phyloP scores from a whole-genome alignment of 2,329 filamentous ascomycete species.

The Bipolaris sorokiniana region DNA sequence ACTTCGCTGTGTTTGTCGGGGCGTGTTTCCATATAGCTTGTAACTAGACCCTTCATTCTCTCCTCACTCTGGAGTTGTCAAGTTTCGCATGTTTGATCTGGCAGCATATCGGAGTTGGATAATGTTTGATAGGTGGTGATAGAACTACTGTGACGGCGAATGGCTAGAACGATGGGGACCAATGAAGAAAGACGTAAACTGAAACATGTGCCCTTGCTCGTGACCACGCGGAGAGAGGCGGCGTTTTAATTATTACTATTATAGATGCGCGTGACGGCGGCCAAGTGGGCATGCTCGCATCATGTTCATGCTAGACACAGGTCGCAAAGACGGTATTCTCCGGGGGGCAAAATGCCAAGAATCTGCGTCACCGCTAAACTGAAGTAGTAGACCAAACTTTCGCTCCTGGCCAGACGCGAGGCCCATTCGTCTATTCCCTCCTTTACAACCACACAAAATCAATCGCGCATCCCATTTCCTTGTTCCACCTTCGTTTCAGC shows the following conservation, averaged over 20 bases:
- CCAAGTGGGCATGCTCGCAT: slow-evolving; percentile 12
- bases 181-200: slow-evolving; percentile 36
- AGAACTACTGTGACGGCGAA: slow-evolving; percentile 17
- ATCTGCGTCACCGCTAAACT: slow-evolving; percentile 31
- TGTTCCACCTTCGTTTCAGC: slow-evolving; percentile 22
- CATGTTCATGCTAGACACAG: slow-evolving; percentile 13
- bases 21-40: slow-evolving; percentile 12
- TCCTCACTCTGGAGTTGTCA: slow-evolving; percentile 10
- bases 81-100: slow-evolving; percentile 14
- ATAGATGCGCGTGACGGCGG: background rate
- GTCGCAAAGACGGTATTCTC: slow-evolving; percentile 1
- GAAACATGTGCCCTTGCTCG: slow-evolving; percentile 5
- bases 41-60: slow-evolving; percentile 14
- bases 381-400: slow-evolving; percentile 40
- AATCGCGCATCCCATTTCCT: slow-evolving; percentile 18
- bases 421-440: slow-evolving; percentile 11
- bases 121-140: slow-evolving; percentile 20
- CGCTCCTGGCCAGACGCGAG: slow-evolving; percentile 37
- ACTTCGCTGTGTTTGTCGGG: slow-evolving; percentile 9
- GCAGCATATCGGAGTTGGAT: slow-evolving; percentile 17
- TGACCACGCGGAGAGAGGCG: background rate
- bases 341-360: slow-evolving; percentile 26
- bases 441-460: slow-evolving; percentile 20
- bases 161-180: slow-evolving; percentile 29
- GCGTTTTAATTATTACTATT: too few relatives aligned